Evolutionary conservation across 2,329 filamentous ascomycete genomes (phyloP).

Genomic region (Venturia effusa): DNA sequence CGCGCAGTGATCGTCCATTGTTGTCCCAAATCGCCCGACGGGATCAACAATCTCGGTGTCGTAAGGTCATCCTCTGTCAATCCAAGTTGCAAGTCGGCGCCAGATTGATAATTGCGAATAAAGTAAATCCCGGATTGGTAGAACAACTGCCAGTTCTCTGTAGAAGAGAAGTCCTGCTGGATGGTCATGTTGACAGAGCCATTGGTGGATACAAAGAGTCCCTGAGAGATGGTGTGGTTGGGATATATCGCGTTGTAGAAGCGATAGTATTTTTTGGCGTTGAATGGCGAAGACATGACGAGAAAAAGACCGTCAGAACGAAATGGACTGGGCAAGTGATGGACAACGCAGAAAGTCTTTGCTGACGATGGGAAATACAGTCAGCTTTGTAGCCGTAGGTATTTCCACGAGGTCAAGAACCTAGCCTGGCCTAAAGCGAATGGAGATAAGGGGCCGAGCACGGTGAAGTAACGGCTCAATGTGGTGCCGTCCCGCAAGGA

Average conservation of each 20-base stretch:
- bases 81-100: constrained; percentile 15
- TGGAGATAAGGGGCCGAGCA: not conserved
- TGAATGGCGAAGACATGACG: not conserved
- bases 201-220: not conserved
- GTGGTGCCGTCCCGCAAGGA: not conserved
- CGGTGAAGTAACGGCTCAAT: not conserved
- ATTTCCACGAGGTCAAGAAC: not conserved
- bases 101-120: constrained; percentile 18
- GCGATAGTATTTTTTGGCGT: constrained; percentile 1
- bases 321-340: not conserved
- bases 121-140: constrained; percentile 17
- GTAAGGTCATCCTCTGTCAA: constrained; percentile 6
- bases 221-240: not conserved
- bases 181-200: constrained; percentile 15
- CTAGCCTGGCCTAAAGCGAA: not conserved
- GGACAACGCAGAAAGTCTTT: not conserved
- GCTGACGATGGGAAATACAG: not conserved
- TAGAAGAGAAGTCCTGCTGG: constrained; percentile 10
- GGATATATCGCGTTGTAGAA: not conserved
- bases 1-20: constrained; percentile 14
- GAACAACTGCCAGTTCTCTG: constrained; percentile 19
- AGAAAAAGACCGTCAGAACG: not conserved
- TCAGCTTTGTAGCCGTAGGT: constrained; percentile 2
- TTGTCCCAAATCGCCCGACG: constrained; percentile 13
- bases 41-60: constrained; percentile 7